These are phyloP conservation scores for Theobroma grandiflorum DNA, from an alignment of 441 rosid genomes.

Conservation along the genomic window DNA sequence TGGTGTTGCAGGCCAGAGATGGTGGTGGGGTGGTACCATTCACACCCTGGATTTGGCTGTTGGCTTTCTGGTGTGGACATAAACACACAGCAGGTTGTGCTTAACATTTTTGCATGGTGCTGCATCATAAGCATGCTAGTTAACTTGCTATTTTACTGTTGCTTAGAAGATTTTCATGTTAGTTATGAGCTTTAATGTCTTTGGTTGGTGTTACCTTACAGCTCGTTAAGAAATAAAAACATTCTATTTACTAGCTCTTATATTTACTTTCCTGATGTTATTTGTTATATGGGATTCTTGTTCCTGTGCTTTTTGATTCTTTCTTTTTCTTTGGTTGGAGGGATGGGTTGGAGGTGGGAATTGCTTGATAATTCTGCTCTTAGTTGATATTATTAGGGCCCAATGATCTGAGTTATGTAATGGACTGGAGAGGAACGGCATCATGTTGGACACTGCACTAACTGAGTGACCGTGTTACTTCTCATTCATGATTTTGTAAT, in stretches of 20 bases:
- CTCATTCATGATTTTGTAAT: not conserved
- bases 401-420: not conserved
- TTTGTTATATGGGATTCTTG: not conserved
- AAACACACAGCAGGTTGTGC: constrained; percentile 89
- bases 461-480: not conserved
- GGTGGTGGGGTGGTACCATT: constrained; percentile 99
- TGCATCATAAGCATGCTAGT: not conserved
- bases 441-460: not conserved
- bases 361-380: not conserved
- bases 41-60: constrained; percentile 99
- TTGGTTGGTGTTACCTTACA: not conserved
- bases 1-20: constrained; percentile 85
- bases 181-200: not conserved
- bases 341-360: not conserved
- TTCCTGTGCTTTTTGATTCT: not conserved
- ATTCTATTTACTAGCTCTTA: not conserved
- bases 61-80: constrained; percentile 99
- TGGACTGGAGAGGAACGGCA: not conserved
- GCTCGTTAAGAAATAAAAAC: not conserved
- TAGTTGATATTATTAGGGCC: not conserved
- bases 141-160: not conserved
- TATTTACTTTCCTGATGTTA: not conserved
- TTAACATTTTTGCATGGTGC: not conserved
- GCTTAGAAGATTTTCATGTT: not conserved
- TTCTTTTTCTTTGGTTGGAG: not conserved